phyloP scores from a whole-genome alignment of 768 basidiomycete genomes.

The Leucogyrophana mollusca region DNA sequence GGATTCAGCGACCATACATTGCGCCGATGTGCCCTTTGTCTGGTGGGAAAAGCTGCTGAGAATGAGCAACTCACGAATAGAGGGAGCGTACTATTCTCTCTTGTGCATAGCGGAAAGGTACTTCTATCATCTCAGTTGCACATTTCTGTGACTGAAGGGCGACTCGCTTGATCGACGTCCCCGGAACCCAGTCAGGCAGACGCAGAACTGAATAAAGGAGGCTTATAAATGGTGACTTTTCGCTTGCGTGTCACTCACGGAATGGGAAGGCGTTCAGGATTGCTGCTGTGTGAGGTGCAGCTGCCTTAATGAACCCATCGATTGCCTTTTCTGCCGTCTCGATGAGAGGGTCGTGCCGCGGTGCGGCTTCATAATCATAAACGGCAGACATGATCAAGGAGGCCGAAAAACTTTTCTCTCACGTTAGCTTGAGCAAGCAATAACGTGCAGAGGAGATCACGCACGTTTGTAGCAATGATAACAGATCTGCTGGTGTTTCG shows the following conservation, averaged over 20 bases:
- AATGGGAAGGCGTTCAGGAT: constrained; percentile 4
- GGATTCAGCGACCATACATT: constrained; percentile 2
- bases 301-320: not conserved
- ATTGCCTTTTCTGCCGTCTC: not conserved
- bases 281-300: constrained; percentile 2
- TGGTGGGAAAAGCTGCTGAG: not conserved
- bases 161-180: constrained; percentile 5
- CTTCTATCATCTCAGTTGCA: constrained; percentile 2
- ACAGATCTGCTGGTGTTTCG: not conserved
- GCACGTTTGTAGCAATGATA: not conserved
- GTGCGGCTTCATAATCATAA: constrained; percentile 7
- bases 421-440: not conserved
- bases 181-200: constrained; percentile 12
- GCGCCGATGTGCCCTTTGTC: not conserved
- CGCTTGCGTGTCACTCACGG: constrained; percentile 3
- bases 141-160: not conserved
- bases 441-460: not conserved
- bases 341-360: not conserved
- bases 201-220: not conserved
- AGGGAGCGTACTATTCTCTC: constrained; percentile 1
- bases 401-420: constrained; percentile 4
- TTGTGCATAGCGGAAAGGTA: constrained; percentile 4
- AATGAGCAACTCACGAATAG: not conserved
- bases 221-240: not conserved
- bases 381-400: constrained; percentile 7